These are phyloP conservation scores for Pseudogymnoascus pannorum DNA, from an alignment of 2,329 filamentous ascomycete genomes.

Conservation along the genomic window DNA sequence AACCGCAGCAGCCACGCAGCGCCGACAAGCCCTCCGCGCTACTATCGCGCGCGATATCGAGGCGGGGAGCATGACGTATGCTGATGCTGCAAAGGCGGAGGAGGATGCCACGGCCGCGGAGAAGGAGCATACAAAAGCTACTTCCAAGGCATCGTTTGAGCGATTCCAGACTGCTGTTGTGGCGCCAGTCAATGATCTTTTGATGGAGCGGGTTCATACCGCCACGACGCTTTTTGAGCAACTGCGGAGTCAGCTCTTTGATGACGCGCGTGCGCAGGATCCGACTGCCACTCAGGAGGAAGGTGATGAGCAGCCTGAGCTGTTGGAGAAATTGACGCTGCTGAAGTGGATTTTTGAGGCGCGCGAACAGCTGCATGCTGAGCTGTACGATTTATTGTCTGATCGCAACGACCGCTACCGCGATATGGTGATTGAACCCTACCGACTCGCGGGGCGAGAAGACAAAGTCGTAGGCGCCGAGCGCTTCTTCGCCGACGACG, in stretches of 20 bases:
- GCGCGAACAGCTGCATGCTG: slow-evolving; percentile 78
- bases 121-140: slow-evolving; percentile 59
- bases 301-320: slow-evolving; percentile 87
- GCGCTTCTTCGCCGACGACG: slow-evolving; percentile 76
- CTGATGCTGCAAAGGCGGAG: slow-evolving; percentile 75
- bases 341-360: slow-evolving; percentile 97
- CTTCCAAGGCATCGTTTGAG: slow-evolving; percentile 75
- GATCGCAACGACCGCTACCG: slow-evolving; percentile 84
- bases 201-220: slow-evolving; percentile 66
- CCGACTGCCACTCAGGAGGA: slow-evolving; percentile 88
- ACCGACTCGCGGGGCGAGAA: slow-evolving; percentile 63
- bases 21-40: slow-evolving; percentile 57
- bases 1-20: slow-evolving; percentile 40
- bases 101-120: slow-evolving; percentile 67
- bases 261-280: slow-evolving; percentile 53
- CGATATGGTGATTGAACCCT: slow-evolving; percentile 75
- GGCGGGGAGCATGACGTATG: slow-evolving; percentile 71
- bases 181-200: slow-evolving; percentile 72
- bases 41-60: slow-evolving; percentile 75
- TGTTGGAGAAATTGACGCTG: slow-evolving; percentile 87
- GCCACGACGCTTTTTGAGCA: slow-evolving; percentile 73
- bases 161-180: slow-evolving; percentile 75
- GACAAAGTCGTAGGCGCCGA: slow-evolving; percentile 75
- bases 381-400: slow-evolving; percentile 75
- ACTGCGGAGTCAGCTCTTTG: slow-evolving; percentile 63